These are phyloP conservation scores for Prunus dulcis DNA, from an alignment of 306 rosid species.

Conservation along the genomic window DNA sequence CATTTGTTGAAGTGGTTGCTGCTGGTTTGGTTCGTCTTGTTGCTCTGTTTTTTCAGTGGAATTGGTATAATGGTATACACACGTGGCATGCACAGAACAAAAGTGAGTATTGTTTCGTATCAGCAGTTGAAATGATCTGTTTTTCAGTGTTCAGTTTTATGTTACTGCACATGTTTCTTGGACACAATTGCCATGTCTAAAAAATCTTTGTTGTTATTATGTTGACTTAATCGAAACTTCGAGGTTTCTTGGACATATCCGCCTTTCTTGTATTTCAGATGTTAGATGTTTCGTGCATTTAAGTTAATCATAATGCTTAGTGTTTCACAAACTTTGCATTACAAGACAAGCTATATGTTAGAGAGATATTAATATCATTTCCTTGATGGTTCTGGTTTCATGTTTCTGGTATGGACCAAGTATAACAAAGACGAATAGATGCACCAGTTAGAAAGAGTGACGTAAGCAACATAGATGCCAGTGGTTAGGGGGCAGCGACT, in stretches of 20 bases:
- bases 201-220: not conserved
- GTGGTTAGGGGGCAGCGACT: not conserved
- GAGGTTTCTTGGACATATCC: not conserved
- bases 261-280: too few species aligned
- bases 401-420: too few species aligned
- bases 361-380: too few species aligned
- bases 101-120: constrained; percentile 29
- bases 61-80: constrained; percentile 70
- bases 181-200: not conserved
- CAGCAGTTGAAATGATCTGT: not conserved
- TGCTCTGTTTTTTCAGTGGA: constrained; percentile 69
- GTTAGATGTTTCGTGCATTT: not conserved
- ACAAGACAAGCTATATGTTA: too few species aligned
- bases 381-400: too few species aligned
- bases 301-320: too few species aligned
- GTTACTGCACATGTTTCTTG: not conserved
- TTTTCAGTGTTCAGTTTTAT: not conserved
- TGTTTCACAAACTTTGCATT: too few species aligned
- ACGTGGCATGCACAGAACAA: constrained; percentile 53
- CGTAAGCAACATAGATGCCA: not conserved
- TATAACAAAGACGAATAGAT: not conserved
- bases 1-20: constrained; percentile 69
- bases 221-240: not conserved
- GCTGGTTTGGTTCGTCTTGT: constrained; percentile 55
- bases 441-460: not conserved